Conservation (phyloP, 2,329 filamentous ascomycete species). For the Colletotrichum tabaci region DNA sequence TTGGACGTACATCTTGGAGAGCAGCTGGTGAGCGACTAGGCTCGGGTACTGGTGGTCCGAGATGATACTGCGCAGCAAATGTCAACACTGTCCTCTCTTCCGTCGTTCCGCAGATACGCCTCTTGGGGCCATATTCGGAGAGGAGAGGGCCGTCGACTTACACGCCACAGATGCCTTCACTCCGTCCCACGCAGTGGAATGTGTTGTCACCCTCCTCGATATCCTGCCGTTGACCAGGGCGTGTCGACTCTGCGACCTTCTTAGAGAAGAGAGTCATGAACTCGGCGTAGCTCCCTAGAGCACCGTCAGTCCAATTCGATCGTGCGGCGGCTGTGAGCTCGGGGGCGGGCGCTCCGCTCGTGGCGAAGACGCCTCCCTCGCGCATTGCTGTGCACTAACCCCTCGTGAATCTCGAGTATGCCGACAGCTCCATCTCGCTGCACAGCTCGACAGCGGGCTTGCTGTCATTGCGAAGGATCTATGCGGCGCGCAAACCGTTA, state of each 20-base stretch:
- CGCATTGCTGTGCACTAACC: slow-evolving; percentile 60
- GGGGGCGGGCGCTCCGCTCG: background rate
- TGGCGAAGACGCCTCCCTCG: background rate
- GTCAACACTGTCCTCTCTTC: background rate
- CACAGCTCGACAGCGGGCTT: slow-evolving; percentile 84
- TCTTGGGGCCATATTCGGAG: background rate
- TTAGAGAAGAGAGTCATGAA: slow-evolving; percentile 90
- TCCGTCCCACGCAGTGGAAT: slow-evolving; percentile 84
- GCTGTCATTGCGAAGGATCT: slow-evolving; percentile 87
- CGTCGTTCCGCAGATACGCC: background rate
- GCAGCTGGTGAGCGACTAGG: slow-evolving; percentile 87
- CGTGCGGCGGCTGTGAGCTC: no score
- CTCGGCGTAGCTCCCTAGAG: slow-evolving; percentile 47
- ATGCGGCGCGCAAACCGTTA: slow-evolving; percentile 22
- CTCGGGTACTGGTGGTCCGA: slow-evolving; percentile 82
- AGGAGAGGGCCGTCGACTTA: slow-evolving; percentile 18
- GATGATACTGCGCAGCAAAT: slow-evolving; percentile 67
- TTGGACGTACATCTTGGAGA: slow-evolving; percentile 72
- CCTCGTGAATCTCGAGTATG: slow-evolving; percentile 86
- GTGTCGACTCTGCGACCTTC: slow-evolving; percentile 88
- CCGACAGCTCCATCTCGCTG: slow-evolving; percentile 82
- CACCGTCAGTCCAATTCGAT: slow-evolving; percentile 26
- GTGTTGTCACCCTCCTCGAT: slow-evolving; percentile 87
- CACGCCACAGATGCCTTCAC: slow-evolving; percentile 81
- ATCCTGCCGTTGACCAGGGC: slow-evolving; percentile 85